Base-by-base conservation (phyloP, 805 yeast genomes). In the Yamadazyma sp. region DNA sequence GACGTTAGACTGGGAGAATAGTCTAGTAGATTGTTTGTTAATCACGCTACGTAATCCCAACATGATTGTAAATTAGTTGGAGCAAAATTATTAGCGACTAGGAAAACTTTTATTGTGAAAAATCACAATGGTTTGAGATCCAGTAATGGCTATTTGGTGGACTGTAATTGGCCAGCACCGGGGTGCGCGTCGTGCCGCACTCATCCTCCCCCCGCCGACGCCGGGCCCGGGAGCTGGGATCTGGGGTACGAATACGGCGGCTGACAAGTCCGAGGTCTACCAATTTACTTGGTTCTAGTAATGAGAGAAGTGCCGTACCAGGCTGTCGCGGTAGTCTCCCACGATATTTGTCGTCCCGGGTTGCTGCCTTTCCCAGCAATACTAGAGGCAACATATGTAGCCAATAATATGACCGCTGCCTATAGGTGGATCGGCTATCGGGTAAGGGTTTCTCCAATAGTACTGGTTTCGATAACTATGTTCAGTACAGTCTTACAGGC, bases 1-100 rank as follows among this genome's bases (percentile, higher is more conserved):
- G 18, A 52, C 54, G 13, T 50, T 38, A 18, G 66, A 46, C 15
- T 56, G 45, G 28, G 68, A 59, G 46, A 67, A 62, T 23, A 37
- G 42, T 33, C 41, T 44, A 9, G 27, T 15, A 14, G 37, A 16
- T 23, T 30, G 37, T 32, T 18, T 32, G 11, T 28, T 28, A 22
- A 38, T 16, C 20, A 27, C 32, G 20, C 26, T 35, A 44, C 51
- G 49, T 38, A 45, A 36, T 30, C 46, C 39, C 25, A 42, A 32
- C 46, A 42, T 42, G 13, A 23, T 15, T 28, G 36, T 17, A 33
- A 18, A 14, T 27, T 20, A 20, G 10, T 27, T n/a, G 18, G 14
- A 24, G 15, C 23, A 4, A 3, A n/a, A n/a, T n/a, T n/a, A n/a
- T n/a, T n/a, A n/a, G n/a, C n/a, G 23, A 19, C 7, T 13, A 28